A percentile compares a stretch with the other conserved stretches of the same genome.
These are phyloP conservation scores for Neolentinus lepideus DNA, from an alignment of 1,284 basidiomycete genomes.

Conservation along the genomic window DNA sequence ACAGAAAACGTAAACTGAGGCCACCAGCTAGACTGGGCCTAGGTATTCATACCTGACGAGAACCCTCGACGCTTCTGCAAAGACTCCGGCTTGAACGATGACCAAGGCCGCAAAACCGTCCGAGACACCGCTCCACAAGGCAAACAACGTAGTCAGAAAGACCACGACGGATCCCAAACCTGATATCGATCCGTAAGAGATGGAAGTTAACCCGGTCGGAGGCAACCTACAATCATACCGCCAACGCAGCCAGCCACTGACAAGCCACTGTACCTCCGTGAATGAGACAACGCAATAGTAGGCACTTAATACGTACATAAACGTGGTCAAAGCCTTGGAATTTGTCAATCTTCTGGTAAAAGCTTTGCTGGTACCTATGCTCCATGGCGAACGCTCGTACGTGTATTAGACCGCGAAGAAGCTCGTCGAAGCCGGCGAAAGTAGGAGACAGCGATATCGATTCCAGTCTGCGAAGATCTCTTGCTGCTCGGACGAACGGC, in stretches of 20 bases:
- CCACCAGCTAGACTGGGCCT: background rate
- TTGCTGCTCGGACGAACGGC: slow-evolving; percentile 58
- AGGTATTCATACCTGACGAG: slow-evolving; percentile 42
- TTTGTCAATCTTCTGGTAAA: slow-evolving; percentile 73
- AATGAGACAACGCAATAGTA: background rate
- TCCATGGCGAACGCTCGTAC: slow-evolving; percentile 84
- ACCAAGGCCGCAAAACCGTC: slow-evolving; percentile 77
- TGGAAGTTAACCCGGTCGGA: background rate
- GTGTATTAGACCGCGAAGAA: slow-evolving; percentile 69
- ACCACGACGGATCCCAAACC: slow-evolving; percentile 74
- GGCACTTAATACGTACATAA: slow-evolving; percentile 39
- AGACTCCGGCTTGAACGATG: slow-evolving; percentile 67
- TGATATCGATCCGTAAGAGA: slow-evolving; percentile 17
- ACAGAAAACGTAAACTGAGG: slow-evolving; percentile 4
- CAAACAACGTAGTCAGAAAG: slow-evolving; percentile 66
- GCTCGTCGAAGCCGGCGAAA: slow-evolving; percentile 73
- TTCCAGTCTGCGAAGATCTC: slow-evolving; percentile 70
- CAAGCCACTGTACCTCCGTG: slow-evolving; percentile 43
- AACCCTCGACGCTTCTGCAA: slow-evolving; percentile 61
- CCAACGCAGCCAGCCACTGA: slow-evolving; percentile 64
- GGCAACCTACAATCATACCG: slow-evolving; percentile 58
- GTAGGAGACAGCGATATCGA: slow-evolving; percentile 61
- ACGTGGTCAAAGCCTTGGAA: slow-evolving; percentile 69
- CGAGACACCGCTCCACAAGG: slow-evolving; percentile 56
- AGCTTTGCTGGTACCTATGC: slow-evolving; percentile 61